phyloP scores from a whole-genome alignment of 129 eudicot species.

The Flaveria bidentis region DNA sequence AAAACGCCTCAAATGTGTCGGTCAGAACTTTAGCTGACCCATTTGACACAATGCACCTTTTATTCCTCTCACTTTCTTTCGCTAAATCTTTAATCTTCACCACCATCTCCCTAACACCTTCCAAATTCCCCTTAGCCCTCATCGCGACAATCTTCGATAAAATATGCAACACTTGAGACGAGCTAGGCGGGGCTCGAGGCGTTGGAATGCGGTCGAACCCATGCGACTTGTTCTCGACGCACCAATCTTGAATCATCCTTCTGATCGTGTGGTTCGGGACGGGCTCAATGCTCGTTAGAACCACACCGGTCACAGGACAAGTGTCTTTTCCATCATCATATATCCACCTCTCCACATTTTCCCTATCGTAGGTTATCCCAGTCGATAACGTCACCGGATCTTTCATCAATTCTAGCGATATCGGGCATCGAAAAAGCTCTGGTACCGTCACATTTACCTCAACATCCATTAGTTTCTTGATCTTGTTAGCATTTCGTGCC shows the following conservation, averaged over 20 bases:
- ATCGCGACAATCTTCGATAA: slow-evolving; percentile 33
- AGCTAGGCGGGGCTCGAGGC: slow-evolving; percentile 48
- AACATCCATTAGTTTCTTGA: slow-evolving; percentile 31
- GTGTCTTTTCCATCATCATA: slow-evolving; percentile 51
- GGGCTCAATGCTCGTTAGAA: slow-evolving; percentile 40
- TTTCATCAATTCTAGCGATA: slow-evolving; percentile 63
- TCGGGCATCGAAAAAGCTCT: slow-evolving; percentile 54
- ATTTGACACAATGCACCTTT: slow-evolving; percentile 39
- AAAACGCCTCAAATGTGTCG: slow-evolving; percentile 41
- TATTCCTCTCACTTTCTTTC: slow-evolving; percentile 52
- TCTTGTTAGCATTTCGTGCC: slow-evolving; percentile 31
- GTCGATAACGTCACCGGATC: slow-evolving; percentile 66
- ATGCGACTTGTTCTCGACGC: slow-evolving; percentile 51
- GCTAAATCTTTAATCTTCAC: slow-evolving; percentile 39
- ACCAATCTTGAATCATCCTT: slow-evolving; percentile 68
- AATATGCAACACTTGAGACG: slow-evolving; percentile 45
- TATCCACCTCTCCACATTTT: slow-evolving; percentile 58
- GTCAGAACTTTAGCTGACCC: slow-evolving; percentile 39
- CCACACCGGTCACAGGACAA: slow-evolving; percentile 50
- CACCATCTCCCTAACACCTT: slow-evolving; percentile 45
- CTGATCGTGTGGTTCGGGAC: slow-evolving; percentile 56
- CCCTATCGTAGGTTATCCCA: slow-evolving; percentile 62
- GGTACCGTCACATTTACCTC: slow-evolving; percentile 47
- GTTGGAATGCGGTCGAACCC: slow-evolving; percentile 72
- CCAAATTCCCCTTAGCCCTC: slow-evolving; percentile 18